Conservation (phyloP, 768 basidiomycete species). For the Dentipellis sp. region DNA sequence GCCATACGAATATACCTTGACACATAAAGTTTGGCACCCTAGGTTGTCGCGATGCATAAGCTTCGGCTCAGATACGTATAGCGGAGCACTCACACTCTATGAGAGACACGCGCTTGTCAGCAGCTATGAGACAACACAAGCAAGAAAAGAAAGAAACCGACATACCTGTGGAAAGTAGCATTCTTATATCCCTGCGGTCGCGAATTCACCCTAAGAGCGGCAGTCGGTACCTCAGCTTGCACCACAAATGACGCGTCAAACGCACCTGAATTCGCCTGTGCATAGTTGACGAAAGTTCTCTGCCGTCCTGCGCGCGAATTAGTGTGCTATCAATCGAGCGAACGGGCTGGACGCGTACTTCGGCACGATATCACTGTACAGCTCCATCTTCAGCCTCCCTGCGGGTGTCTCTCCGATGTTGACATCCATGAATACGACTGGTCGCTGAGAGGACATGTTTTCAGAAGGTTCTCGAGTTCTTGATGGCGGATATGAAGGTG, state of each 20-base stretch:
- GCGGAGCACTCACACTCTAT: constrained; percentile 54
- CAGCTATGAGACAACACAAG: constrained; percentile 16
- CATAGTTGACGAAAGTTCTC: constrained; percentile 98
- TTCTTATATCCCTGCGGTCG: constrained; percentile 87
- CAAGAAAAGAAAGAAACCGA: constrained; percentile 12
- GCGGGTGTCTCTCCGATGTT: constrained; percentile 95
- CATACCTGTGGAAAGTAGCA: constrained; percentile 84
- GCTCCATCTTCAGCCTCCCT: constrained; percentile 93
- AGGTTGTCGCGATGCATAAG: constrained; percentile 7
- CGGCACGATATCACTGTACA: constrained; percentile 92
- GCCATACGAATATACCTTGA: constrained; percentile 51
- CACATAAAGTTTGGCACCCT: constrained; percentile 95
- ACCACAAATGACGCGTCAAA: not conserved
- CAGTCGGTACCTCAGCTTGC: not conserved
- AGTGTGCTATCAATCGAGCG: not conserved
- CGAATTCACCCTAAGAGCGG: constrained; percentile 54
- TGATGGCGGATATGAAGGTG: not conserved
- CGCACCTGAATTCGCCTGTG: constrained; percentile 90
- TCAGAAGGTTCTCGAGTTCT: not conserved
- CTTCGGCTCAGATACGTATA: not conserved
- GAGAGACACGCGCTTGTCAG: constrained; percentile 12
- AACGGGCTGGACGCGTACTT: constrained; percentile 46
- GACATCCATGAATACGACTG: constrained; percentile 95
- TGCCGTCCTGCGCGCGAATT: constrained; percentile 56
- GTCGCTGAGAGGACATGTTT: constrained; percentile 42